Base-by-base conservation (phyloP, 306 rosid species). In the Oemleria cerasiformis region DNA sequence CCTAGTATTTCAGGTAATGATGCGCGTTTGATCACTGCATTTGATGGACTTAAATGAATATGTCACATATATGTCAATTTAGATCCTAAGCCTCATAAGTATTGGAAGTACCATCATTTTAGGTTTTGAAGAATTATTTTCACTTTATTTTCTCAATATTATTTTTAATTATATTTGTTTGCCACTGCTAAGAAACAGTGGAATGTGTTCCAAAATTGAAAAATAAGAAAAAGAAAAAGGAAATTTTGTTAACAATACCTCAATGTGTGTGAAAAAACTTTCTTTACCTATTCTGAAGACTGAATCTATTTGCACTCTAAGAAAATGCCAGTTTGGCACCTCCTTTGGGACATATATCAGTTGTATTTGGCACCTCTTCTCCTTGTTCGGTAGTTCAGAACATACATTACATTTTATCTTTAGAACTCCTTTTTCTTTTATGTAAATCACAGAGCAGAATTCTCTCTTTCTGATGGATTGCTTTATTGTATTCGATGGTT, bases 1-100 rank as follows among this genome's bases (percentile, higher is more conserved):
- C 75, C 96, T 94, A 61, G 96, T 91, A 65, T 91, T 91, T 85
- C 98, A 94, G 98, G 98, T 91, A 80, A 42, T 39, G 71, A 30
- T 30, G 36, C 2, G 36, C 36, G 3, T 60, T 50, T 16, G 51
- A 41, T 40, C 42, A 25, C 17, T 42, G 19, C 21, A 8, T 55
- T 2, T 65, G 9, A 43, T 30, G 21, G 50, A 47, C 50, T 47
- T 47, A 8, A 47, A 47, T 47, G 19, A 17, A 2, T 53, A 53
- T 53, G 10, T 9, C 9, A 23, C 8, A 53, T 53, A 0, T 53
- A 53, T 53, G 10, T 9, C 9, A 23, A 13, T 56, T 74, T 2
- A 14, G 23, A 41, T 53, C 40, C 15, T 9, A 6, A 34, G 72
- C 42, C 19, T 36, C 49, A 10, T 38, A 11, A n/a, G n/a, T 30